phyloP scores from a whole-genome alignment of 441 rosid genomes.

The Kokia cookei region DNA sequence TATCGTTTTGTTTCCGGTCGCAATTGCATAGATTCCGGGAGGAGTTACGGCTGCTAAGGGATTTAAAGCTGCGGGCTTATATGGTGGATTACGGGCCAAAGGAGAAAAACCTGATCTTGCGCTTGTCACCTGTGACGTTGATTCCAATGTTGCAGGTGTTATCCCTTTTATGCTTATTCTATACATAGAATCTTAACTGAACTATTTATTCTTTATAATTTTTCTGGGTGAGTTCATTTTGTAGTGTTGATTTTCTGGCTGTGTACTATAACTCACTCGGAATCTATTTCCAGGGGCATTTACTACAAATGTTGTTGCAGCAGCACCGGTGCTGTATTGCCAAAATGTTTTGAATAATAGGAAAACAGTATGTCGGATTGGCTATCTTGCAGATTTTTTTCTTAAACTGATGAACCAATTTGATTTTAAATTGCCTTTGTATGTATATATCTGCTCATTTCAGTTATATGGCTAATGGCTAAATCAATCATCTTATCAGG shows the following conservation, averaged over 20 bases:
- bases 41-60: conserved; percentile 97
- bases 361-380: conserved; percentile 38
- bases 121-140: conserved; percentile 82
- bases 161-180: not conserved
- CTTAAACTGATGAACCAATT: not conserved
- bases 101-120: conserved; percentile 93
- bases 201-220: not conserved
- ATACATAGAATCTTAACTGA: not conserved
- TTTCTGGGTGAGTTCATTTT: not conserved
- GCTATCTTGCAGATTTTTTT: not conserved
- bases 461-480: conserved; percentile 3
- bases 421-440: not conserved
- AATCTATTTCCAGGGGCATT: conserved; percentile 50
- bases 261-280: not conserved
- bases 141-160: conserved; percentile 70
- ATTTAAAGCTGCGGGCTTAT: conserved; percentile 79
- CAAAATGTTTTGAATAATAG: conserved; percentile 50
- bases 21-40: conserved; percentile 63
- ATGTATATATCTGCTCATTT: not conserved
- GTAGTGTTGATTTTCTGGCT: not conserved
- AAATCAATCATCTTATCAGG: conserved; percentile 36
- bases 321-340: conserved; percentile 90
- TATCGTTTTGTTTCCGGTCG: not conserved
- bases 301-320: conserved; percentile 83
- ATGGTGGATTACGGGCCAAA: conserved; percentile 78